These are phyloP conservation scores for Sugiyamaella sp. DNA, from an alignment of 1,139 yeast genomes.

Conservation along the genomic window DNA sequence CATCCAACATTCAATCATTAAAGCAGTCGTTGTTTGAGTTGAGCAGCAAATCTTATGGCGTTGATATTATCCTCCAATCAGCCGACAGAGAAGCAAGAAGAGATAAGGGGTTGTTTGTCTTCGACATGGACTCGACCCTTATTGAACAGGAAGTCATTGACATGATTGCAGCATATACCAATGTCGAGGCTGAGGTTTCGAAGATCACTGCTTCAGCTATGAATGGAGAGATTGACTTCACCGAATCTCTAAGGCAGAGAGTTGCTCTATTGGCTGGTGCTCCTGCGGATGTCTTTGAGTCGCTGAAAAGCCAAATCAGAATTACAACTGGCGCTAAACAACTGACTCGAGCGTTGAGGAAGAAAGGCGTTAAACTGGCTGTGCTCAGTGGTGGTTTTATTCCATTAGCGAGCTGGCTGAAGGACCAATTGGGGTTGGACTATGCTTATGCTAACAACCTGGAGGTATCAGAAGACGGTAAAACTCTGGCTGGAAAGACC, in stretches of 20 bases:
- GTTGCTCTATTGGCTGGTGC: constrained; percentile 82
- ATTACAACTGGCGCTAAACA: constrained; percentile 85
- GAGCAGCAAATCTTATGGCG: constrained; percentile 22
- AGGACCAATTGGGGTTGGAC: constrained; percentile 69
- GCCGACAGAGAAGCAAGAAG: constrained; percentile 39
- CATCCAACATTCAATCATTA: constrained; percentile 23
- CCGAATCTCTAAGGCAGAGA: constrained; percentile 73
- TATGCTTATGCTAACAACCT: constrained; percentile 82
- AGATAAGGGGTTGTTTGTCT: constrained; percentile 69
- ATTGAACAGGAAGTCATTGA: constrained; percentile 97
- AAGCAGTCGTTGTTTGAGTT: constrained; percentile 31
- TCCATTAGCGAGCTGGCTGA: constrained; percentile 80
- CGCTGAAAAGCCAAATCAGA: constrained; percentile 64
- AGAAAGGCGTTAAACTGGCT: constrained; percentile 68
- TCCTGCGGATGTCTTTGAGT: constrained; percentile 76
- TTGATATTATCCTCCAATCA: constrained; percentile 54
- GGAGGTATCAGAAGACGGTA: constrained; percentile 52
- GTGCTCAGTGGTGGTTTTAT: constrained; percentile 95
- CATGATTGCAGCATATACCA: constrained; percentile 86
- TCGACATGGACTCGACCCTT: constrained; percentile 97
- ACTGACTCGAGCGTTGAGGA: constrained; percentile 63
- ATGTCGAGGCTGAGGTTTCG: constrained; percentile 73
- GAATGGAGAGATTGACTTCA: constrained; percentile 96
- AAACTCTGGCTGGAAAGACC: constrained; percentile 54
- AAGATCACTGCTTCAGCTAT: constrained; percentile 90